Evolutionary conservation across 805 yeast genomes (phyloP).

Genomic region (Ogataea pignaliae): DNA sequence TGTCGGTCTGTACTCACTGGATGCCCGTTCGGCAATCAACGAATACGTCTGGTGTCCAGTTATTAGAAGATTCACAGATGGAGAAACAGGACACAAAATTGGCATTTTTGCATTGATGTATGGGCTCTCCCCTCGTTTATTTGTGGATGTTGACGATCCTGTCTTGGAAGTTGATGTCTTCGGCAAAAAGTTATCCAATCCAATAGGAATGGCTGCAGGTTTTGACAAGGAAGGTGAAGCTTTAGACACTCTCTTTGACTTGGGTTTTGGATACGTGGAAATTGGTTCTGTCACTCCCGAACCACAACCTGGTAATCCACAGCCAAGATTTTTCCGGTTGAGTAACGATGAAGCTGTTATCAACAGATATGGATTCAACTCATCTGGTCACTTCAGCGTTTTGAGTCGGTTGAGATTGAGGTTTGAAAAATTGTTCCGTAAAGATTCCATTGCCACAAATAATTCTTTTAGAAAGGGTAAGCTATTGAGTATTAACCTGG

Average conservation of each 20-base stretch:
- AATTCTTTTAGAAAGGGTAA: constrained; percentile 56
- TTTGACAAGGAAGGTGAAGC: constrained; percentile 92
- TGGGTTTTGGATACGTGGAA: constrained; percentile 88
- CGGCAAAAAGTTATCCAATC: constrained; percentile 61
- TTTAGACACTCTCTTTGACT: constrained; percentile 68
- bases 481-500: constrained; percentile 78
- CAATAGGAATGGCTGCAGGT: constrained; percentile 94
- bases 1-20: constrained; percentile 54
- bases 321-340: constrained; percentile 85
- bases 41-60: constrained; percentile 79
- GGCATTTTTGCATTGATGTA: constrained; percentile 68
- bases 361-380: constrained; percentile 92
- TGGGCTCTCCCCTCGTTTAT: constrained; percentile 62
- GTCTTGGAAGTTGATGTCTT: constrained; percentile 58
- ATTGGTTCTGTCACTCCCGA: constrained; percentile 90
- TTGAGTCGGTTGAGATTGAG: constrained; percentile 64
- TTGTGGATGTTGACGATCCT: constrained; percentile 48
- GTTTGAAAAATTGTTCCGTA: constrained; percentile 38
- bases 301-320: constrained; percentile 94
- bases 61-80: constrained; percentile 64
- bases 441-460: constrained; percentile 17
- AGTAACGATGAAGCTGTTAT: constrained; percentile 85
- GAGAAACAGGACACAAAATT: constrained; percentile 79
- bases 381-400: constrained; percentile 79
- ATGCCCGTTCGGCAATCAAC: constrained; percentile 78